Percentiles rank a stretch among this genome's conserved stretches.
Evolutionary conservation across 2,329 filamentous ascomycete genomes (phyloP).

Genomic region (Sporothrix pallida): DNA sequence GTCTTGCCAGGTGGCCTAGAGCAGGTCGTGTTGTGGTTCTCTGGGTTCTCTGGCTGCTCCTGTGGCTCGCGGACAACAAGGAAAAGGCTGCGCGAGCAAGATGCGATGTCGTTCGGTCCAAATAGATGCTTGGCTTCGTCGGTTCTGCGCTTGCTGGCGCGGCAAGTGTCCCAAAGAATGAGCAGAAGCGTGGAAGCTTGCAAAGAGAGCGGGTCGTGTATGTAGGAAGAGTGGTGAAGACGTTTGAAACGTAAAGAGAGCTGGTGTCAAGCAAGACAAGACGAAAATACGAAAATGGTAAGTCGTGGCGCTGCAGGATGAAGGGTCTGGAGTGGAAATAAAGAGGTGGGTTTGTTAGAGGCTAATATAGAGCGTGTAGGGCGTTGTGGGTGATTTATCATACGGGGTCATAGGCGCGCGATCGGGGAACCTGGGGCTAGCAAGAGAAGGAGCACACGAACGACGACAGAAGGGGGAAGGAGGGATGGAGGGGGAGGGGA

Average conservation of each 20-base stretch:
- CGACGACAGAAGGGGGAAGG: background rate
- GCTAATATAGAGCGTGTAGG: constrained; percentile 26
- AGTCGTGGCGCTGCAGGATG: constrained; percentile 20
- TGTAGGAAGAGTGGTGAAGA: background rate
- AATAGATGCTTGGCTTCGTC: too few species aligned
- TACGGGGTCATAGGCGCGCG: constrained; percentile 23
- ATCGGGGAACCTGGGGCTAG: constrained; percentile 17
- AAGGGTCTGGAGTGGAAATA: constrained; percentile 12
- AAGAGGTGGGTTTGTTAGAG: constrained; percentile 15
- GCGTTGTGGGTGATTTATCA: constrained; percentile 25
- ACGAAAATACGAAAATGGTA: constrained; percentile 22
- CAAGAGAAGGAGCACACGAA: constrained; percentile 2
- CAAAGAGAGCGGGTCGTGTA: background rate
- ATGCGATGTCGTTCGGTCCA: too few species aligned
- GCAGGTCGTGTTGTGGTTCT: background rate
- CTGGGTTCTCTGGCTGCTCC: background rate
- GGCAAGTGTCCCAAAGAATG: too few species aligned
- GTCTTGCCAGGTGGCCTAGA: background rate
- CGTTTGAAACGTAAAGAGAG: background rate
- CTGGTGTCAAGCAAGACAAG: background rate
- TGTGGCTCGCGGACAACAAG: background rate
- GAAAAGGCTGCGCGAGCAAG: too few species aligned
- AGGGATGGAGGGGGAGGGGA: constrained; percentile 7
- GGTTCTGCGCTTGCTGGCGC: too few species aligned
- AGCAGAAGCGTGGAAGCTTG: too few species aligned